Percentiles rank a stretch among this genome's conserved stretches.
Evolutionary conservation across 768 basidiomycete species (phyloP).

Genomic region (Tephrocybe sp.): DNA sequence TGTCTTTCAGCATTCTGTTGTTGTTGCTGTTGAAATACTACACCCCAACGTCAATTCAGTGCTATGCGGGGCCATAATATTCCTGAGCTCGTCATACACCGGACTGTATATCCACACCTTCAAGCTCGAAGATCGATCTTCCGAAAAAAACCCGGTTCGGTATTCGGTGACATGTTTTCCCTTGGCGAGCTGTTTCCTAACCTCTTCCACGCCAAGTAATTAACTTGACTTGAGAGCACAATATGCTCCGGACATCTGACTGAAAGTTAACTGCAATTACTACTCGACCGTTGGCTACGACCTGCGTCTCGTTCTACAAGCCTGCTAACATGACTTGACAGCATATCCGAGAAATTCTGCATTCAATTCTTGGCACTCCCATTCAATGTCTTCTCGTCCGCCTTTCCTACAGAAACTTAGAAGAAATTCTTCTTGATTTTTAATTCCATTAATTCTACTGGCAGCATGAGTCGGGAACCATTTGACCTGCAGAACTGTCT

Average conservation of each 20-base stretch:
- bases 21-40: too few species aligned
- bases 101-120: too few species aligned
- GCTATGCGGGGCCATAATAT: too few species aligned
- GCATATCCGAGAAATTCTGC: not conserved
- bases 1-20: too few species aligned
- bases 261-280: not conserved
- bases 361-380: constrained; percentile 8
- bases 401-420: not conserved
- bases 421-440: not conserved
- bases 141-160: too few species aligned
- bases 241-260: not conserved
- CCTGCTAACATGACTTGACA: not conserved
- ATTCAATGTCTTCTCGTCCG: not conserved
- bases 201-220: not conserved
- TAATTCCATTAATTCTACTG: constrained; percentile 1
- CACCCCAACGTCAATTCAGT: too few species aligned
- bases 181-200: not conserved
- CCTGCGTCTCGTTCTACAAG: not conserved
- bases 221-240: not conserved
- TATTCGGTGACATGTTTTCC: not conserved
- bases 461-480: not conserved
- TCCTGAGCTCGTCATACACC: too few species aligned
- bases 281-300: not conserved
- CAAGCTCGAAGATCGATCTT: too few species aligned
- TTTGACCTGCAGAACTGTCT: constrained; percentile 3